Evolutionary conservation across 345 rosid species (phyloP).

Genomic region (Boechera divaricarpa): DNA sequence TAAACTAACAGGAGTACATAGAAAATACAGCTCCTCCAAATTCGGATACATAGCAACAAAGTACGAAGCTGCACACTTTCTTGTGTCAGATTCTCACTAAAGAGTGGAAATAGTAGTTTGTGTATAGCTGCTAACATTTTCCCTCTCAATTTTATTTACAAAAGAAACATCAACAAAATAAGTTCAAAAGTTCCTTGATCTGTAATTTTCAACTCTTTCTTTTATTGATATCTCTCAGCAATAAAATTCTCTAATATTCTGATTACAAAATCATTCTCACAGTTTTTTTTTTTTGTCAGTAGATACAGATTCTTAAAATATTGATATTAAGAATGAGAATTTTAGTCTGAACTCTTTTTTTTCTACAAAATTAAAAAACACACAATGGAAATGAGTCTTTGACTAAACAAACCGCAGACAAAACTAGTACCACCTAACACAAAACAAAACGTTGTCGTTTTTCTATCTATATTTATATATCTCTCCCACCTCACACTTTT

Average conservation of each 20-base stretch:
- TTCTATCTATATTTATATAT: too few species aligned
- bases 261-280: not conserved
- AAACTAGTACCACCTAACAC: slow-evolving; percentile 37
- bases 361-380: not conserved
- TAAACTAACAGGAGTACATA: slow-evolving; percentile 80
- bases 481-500: slow-evolving; percentile 19
- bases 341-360: slow-evolving; percentile 18
- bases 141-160: slow-evolving; percentile 35
- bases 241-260: slow-evolving; percentile 28
- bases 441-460: too few species aligned
- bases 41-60: slow-evolving; percentile 72
- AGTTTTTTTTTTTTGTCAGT: too few species aligned
- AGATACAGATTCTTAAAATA: slow-evolving; percentile 13
- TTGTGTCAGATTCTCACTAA: slow-evolving; percentile 42
- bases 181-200: slow-evolving; percentile 22
- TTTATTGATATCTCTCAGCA: slow-evolving; percentile 44
- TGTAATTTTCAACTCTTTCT: not conserved
- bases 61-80: slow-evolving; percentile 67
- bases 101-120: slow-evolving; percentile 35
- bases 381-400: slow-evolving; percentile 33
- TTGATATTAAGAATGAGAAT: slow-evolving; percentile 21
- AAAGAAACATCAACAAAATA: slow-evolving; percentile 20
- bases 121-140: slow-evolving; percentile 40
- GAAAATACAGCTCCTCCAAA: slow-evolving; percentile 80
- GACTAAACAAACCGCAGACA: slow-evolving; percentile 20